Conservation (phyloP, 2,329 filamentous ascomycete genomes). For the Cryphonectria nitschkei region DNA sequence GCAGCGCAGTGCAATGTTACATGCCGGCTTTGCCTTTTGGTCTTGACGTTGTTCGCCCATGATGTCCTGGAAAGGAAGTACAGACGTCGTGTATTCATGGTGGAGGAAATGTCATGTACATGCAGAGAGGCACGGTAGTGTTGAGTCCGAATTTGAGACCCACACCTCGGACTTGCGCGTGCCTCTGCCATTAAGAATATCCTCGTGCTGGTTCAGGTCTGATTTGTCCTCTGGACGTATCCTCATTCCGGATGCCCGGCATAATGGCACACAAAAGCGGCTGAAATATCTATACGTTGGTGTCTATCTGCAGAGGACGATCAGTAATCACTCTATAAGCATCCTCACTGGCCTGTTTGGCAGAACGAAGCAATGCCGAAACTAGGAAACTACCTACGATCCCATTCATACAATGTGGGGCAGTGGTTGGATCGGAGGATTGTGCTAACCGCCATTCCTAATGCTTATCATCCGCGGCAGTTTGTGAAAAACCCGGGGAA, state of each 20-base stretch:
- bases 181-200: neutral
- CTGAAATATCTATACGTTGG: neutral
- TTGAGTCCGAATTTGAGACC: neutral
- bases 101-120: neutral
- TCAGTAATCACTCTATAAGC: neutral
- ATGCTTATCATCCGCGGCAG: neutral
- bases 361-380: neutral
- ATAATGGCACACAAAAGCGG: neutral
- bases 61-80: neutral
- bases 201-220: neutral
- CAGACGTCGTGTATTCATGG: neutral
- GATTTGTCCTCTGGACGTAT: neutral
- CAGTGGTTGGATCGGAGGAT: neutral
- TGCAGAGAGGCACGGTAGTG: neutral
- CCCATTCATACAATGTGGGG: neutral
- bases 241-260: neutral
- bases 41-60: neutral
- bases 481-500: neutral
- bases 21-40: neutral
- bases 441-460: neutral
- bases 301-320: neutral
- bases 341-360: neutral
- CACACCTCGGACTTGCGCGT: neutral
- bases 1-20: neutral
- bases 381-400: neutral